Percentiles rank a stretch among this genome's conserved stretches.
Conservation (phyloP, 2,329 filamentous ascomycete genomes). For the Phyllosticta ampelicida region DNA sequence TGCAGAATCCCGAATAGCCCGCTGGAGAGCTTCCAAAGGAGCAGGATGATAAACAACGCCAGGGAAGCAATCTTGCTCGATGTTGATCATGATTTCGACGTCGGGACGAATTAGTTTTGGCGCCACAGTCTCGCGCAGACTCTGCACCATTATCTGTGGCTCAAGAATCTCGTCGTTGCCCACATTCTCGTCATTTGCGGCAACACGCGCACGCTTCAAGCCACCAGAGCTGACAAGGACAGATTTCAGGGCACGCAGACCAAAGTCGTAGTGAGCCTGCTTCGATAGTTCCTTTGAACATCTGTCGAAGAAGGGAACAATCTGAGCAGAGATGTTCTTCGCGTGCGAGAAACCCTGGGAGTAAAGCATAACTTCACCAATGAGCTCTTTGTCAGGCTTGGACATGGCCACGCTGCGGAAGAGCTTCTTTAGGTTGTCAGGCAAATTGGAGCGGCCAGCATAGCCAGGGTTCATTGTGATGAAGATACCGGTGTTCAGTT, state of each 20-base stretch:
- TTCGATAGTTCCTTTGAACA: conserved; percentile 76
- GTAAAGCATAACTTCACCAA: conserved; percentile 99
- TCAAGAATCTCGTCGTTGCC: conserved; percentile 64
- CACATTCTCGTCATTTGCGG: conserved; percentile 31
- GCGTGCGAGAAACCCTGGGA: conserved; percentile 98
- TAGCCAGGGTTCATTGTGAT: conserved; percentile 99
- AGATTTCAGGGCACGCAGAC: conserved; percentile 93
- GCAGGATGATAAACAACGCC: conserved; percentile 88
- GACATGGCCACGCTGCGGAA: conserved; percentile 99
- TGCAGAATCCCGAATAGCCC: conserved; percentile 73
- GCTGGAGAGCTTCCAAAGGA: conserved; percentile 66
- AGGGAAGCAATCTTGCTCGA: conserved; percentile 81
- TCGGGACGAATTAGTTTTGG: conserved; percentile 92
- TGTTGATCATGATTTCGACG: conserved; percentile 74
- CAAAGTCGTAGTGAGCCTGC: conserved; percentile 98
- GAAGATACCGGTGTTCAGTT: conserved; percentile 92
- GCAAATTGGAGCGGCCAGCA: conserved; percentile 91
- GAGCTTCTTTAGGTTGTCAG: conserved; percentile 98
- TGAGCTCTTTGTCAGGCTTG: conserved; percentile 98
- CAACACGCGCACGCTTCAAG: conserved; percentile 68
- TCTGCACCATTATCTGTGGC: conserved; percentile 97
- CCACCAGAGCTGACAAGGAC: conserved; percentile 96
- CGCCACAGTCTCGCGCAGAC: conserved; percentile 93
- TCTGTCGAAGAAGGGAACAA: conserved; percentile 95
- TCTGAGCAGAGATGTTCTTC: conserved; percentile 85